These are phyloP conservation scores for Trichocomaceae sp. DNA, from an alignment of 2,329 filamentous ascomycete species.

Conservation along the genomic window DNA sequence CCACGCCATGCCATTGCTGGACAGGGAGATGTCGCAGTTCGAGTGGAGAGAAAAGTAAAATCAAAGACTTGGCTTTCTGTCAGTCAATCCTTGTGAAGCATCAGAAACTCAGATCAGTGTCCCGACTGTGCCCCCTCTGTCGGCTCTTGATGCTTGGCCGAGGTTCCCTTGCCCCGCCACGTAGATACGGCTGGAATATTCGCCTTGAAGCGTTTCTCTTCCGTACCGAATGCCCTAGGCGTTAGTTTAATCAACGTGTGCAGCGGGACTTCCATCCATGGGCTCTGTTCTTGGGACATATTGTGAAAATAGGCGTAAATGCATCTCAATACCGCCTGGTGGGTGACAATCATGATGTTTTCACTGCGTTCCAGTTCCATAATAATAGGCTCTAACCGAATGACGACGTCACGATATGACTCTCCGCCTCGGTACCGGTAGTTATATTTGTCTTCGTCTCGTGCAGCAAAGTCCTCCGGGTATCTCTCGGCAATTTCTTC, in stretches of 20 bases:
- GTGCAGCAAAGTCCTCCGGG: slow-evolving; percentile 89
- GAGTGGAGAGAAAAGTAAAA: background rate
- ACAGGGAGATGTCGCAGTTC: background rate
- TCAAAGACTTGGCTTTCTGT: background rate
- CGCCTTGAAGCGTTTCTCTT: slow-evolving; percentile 79
- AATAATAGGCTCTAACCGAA: slow-evolving; percentile 95
- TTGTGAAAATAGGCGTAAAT: slow-evolving; percentile 99
- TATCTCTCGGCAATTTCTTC: slow-evolving; percentile 86
- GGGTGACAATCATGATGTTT: slow-evolving; percentile 95
- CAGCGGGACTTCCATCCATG: slow-evolving; percentile 97
- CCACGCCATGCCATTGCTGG: slow-evolving; percentile 11
- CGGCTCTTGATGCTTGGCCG: slow-evolving; percentile 61
- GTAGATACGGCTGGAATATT: slow-evolving; percentile 95
- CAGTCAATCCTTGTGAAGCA: background rate
- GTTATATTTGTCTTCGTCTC: slow-evolving; percentile 99
- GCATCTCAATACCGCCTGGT: slow-evolving; percentile 92
- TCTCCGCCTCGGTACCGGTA: slow-evolving; percentile 97
- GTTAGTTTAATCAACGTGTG: slow-evolving; percentile 96
- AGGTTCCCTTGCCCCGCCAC: slow-evolving; percentile 88
- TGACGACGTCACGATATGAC: slow-evolving; percentile 93
- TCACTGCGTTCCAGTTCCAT: slow-evolving; percentile 97
- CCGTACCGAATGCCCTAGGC: slow-evolving; percentile 85
- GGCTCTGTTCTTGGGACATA: slow-evolving; percentile 81
- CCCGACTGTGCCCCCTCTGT: slow-evolving; percentile 2
- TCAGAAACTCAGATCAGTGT: slow-evolving; percentile 2